These are phyloP conservation scores for Claviceps sp. DNA, from an alignment of 2,329 filamentous ascomycete species.

Conservation along the genomic window DNA sequence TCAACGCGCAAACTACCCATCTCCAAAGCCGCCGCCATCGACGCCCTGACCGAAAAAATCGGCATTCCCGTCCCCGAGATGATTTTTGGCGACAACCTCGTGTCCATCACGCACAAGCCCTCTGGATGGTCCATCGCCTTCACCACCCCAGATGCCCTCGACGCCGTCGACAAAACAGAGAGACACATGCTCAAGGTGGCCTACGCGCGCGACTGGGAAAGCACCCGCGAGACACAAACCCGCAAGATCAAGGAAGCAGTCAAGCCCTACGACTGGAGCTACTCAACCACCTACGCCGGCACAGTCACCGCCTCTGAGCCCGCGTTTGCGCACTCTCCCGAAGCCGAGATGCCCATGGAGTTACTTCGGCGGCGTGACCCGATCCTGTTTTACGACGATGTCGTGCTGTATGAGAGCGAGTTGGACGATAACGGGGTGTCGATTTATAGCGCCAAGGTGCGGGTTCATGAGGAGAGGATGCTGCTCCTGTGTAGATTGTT, in stretches of 20 bases:
- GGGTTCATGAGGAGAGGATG: conserved; percentile 83
- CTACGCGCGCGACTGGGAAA: conserved; percentile 76
- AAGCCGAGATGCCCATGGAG: conserved; percentile 60
- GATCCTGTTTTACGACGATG: conserved; percentile 92
- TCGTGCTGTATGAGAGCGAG: conserved; percentile 93
- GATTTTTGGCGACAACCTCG: conserved; percentile 95
- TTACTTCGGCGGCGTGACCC: conserved; percentile 80
- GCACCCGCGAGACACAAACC: conserved; percentile 56
- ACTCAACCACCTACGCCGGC: conserved; percentile 77
- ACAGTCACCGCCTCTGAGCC: conserved; percentile 25
- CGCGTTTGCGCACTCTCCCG: conserved; percentile 12
- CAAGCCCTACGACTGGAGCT: conserved; percentile 96
- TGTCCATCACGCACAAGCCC: conserved; percentile 58
- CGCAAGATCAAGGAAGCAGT: conserved; percentile 88
- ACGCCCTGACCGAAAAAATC: conserved; percentile 64
- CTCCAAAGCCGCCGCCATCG: conserved; percentile 81
- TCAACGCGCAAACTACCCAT: conserved; percentile 85
- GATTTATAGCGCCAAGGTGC: conserved; percentile 75
- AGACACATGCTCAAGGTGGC: conserved; percentile 83
- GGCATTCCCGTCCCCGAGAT: conserved; percentile 90
- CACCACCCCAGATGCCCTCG: conserved; percentile 74
- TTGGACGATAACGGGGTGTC: conserved; percentile 95
- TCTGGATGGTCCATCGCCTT: conserved; percentile 72
- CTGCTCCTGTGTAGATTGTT: conserved; percentile 78
- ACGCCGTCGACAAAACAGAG: conserved; percentile 88